These are phyloP conservation scores for Boletus sp. DNA, from an alignment of 768 basidiomycete species.

Conservation along the genomic window DNA sequence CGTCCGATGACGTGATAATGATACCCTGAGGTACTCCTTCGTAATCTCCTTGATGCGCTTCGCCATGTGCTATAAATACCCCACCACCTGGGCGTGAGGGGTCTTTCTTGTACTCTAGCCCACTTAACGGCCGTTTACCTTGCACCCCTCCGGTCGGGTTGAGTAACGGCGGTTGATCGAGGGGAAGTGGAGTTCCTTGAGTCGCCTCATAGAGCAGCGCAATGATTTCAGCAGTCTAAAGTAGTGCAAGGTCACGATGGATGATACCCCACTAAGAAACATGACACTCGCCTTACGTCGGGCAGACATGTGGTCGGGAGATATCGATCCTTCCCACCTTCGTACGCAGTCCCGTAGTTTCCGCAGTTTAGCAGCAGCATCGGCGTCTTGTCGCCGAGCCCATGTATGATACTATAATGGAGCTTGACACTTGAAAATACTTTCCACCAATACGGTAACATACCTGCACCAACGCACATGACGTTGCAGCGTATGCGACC, in stretches of 20 bases:
- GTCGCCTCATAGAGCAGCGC: conserved; percentile 90
- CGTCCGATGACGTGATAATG: conserved; percentile 50
- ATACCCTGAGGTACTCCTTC: conserved; percentile 56
- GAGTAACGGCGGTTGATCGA: conserved; percentile 59
- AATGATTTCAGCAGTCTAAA: conserved; percentile 89
- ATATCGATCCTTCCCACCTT: conserved; percentile 84
- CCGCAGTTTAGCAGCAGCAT: conserved; percentile 71
- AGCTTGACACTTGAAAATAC: conserved; percentile 8
- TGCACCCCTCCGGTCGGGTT: conserved; percentile 80
- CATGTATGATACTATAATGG: conserved; percentile 83
- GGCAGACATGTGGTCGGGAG: conserved; percentile 92
- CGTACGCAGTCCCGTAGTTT: conserved; percentile 82
- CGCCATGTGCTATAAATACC: conserved; percentile 68
- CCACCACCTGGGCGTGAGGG: conserved; percentile 82
- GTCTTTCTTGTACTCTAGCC: conserved; percentile 76
- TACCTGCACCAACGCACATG: conserved; percentile 90
- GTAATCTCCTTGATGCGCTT: conserved; percentile 44
- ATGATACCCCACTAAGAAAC: background rate
- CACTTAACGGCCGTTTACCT: conserved; percentile 47
- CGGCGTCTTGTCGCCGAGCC: conserved; percentile 76
- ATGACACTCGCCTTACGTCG: conserved; percentile 70
- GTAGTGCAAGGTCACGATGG: background rate
- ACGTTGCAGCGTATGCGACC: conserved; percentile 84
- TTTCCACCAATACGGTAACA: conserved; percentile 17
- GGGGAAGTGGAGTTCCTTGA: conserved; percentile 59